phyloP scores from a whole-genome alignment of 257 asterid species.

The Handroanthus guayacan region DNA sequence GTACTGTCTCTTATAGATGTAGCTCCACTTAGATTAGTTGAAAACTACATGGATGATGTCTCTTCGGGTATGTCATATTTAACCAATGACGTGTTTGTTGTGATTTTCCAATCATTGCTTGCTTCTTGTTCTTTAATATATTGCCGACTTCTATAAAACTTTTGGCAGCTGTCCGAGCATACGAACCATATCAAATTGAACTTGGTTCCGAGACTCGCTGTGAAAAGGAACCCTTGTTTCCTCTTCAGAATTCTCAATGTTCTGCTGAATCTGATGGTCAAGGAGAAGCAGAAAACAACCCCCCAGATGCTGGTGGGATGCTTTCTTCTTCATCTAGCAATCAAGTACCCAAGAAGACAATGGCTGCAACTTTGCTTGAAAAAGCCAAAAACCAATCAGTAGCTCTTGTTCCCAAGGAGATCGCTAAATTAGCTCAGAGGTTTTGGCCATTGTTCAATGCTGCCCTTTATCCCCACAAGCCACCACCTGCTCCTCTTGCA shows the following conservation, averaged over 20 bases:
- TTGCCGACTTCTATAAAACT: conserved; percentile 38
- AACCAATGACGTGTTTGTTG: conserved; percentile 24
- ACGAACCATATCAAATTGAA: conserved; percentile 56
- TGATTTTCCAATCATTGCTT: conserved; percentile 32
- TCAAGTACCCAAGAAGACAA: conserved; percentile 65
- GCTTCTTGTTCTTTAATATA: conserved; percentile 29
- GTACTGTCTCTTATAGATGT: conserved; percentile 81
- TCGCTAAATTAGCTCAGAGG: conserved; percentile 80
- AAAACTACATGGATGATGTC: conserved; percentile 76
- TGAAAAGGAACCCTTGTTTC: conserved; percentile 83
- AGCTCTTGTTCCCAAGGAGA: conserved; percentile 85
- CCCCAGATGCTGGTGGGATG: conserved; percentile 42
- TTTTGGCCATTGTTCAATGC: conserved; percentile 89
- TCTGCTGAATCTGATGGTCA: conserved; percentile 38
- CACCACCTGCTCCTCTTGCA: conserved; percentile 81
- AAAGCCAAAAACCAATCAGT: conserved; percentile 79
- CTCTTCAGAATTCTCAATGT: conserved; percentile 48
- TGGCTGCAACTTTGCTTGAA: conserved; percentile 90
- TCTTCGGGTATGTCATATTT: conserved; percentile 66
- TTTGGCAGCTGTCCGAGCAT: conserved; percentile 66
- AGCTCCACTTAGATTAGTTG: conserved; percentile 85
- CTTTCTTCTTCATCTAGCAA: conserved; percentile 50
- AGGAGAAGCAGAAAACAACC: conserved; percentile 47
- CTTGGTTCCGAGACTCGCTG: conserved; percentile 52
- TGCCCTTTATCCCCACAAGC: conserved; percentile 87